These are phyloP conservation scores for Leptoxyphium fumago DNA, from an alignment of 2,329 filamentous ascomycete genomes.

Conservation along the genomic window DNA sequence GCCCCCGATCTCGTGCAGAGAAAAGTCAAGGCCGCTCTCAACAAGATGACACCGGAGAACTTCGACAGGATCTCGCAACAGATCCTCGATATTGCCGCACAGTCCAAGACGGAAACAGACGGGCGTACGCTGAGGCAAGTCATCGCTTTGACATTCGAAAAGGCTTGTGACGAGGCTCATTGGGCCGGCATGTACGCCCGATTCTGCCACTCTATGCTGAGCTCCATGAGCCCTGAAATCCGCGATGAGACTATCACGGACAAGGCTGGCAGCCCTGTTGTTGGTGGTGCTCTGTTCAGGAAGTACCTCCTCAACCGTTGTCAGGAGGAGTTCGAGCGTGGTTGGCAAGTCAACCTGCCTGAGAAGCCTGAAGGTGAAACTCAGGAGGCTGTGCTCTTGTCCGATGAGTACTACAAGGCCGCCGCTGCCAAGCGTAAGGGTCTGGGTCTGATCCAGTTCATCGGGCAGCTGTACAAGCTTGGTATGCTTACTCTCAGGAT, in stretches of 20 bases:
- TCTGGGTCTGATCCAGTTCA: conserved; percentile 96
- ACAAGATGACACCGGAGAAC: conserved; percentile 99
- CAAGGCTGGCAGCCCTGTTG: conserved; percentile 75
- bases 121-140: conserved; percentile 92
- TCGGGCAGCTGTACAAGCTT: conserved; percentile 97
- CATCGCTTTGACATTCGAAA: conserved; percentile 97
- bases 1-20: conserved; percentile 89
- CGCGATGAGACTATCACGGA: conserved; percentile 91
- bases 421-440: conserved; percentile 92
- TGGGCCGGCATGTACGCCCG: conserved; percentile 99
- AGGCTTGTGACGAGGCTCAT: conserved; percentile 94
- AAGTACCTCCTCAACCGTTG: conserved; percentile 98
- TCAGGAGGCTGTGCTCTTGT: conserved; percentile 67
- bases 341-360: conserved; percentile 83
- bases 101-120: conserved; percentile 90
- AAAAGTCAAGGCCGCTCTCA: conserved; percentile 95
- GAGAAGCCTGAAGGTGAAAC: conserved; percentile 57
- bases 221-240: conserved; percentile 87
- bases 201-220: conserved; percentile 94
- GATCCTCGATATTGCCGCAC: conserved; percentile 79
- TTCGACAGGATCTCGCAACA: conserved; percentile 92
- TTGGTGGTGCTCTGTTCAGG: conserved; percentile 85
- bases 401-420: conserved; percentile 90
- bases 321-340: conserved; percentile 96
- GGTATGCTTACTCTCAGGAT: conserved; percentile 97